Base-by-base conservation (phyloP, 2,329 filamentous ascomycete genomes). In the Trichoderma simmonsii region DNA sequence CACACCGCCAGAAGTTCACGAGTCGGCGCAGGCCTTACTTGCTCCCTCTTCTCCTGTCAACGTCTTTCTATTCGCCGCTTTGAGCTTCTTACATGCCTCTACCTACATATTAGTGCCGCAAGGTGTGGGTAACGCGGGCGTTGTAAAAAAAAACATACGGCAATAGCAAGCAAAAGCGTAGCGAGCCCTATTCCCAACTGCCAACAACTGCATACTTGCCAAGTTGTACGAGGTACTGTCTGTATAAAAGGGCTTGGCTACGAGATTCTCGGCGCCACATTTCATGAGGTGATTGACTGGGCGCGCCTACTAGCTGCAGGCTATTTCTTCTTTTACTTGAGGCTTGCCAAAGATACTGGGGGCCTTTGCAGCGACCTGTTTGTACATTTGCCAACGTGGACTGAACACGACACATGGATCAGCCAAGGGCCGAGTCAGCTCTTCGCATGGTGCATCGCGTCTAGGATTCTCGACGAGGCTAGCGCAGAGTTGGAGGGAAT, bases 381-480 rank as follows among this genome's bases (percentile, higher is more conserved):
- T 28, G 21, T 39, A 14, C 28, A 43, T 69, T 34, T 30, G 36
- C 54, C 66, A 9, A 61, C 21, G 66, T 36, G 57, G 66, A 62
- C 12, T 54, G 36, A 36, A 62, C 57, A 69, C 66, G 57, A 54
- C 57, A 69, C 39, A 39, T 15, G 26, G 36, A 43, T 26, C 36
- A 69, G 36, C 56, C 36, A 51, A 54, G 39, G 39, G 57, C 28
- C 66, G 66, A 69, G 66, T 69, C 66, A 69, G 66, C 66, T 36
- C 39, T 21, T 69, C 28, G 66, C 66, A 69, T 69, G 15, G 57
- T 15, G 39, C 66, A 69, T 61, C 36, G 39, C 39, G n/a, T 69
- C 28, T 34, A 30, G 56, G 14, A 4, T 54, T 56, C 21, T 62
- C 56, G 56, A 30, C 66, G 39, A 62, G n/a, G 56, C 57, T 54